A percentile compares a stretch with the other conserved stretches of the same genome.
Evolutionary conservation across 768 basidiomycete species (phyloP).

Genomic region (Saitozyma sp.): DNA sequence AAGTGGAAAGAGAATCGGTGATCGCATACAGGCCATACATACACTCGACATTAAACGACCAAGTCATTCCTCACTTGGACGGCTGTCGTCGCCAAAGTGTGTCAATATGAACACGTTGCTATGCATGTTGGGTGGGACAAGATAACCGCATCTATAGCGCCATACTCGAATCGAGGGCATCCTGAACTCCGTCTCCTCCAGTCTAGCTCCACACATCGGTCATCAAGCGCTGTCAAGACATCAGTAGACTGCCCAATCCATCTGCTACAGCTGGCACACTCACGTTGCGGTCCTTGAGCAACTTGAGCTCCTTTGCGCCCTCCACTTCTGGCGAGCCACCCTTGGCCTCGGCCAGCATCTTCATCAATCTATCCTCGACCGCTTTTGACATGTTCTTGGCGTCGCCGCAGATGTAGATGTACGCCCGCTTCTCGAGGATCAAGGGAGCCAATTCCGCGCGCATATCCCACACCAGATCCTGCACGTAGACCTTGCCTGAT

Average conservation of each 20-base stretch:
- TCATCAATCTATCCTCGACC: constrained; percentile 83
- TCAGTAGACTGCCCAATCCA: background rate
- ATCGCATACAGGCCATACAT: too few species aligned
- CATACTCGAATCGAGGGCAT: too few species aligned
- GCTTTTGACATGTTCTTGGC: constrained; percentile 94
- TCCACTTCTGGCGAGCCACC: constrained; percentile 84
- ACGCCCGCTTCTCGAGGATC: constrained; percentile 92
- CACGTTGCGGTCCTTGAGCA: constrained; percentile 74
- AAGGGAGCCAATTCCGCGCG: constrained; percentile 78
- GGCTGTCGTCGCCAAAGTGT: too few species aligned
- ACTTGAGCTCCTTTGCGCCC: constrained; percentile 85
- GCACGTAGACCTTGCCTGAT: constrained; percentile 91
- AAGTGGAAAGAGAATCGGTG: too few species aligned
- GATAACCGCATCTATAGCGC: too few species aligned
- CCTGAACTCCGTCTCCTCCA: too few species aligned
- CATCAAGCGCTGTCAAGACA: constrained; percentile 7
- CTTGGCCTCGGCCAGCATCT: constrained; percentile 81
- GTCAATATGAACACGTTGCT: too few species aligned
- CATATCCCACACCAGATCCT: constrained; percentile 90
- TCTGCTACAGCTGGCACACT: constrained; percentile 12
- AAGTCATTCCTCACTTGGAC: too few species aligned
- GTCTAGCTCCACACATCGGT: constrained; percentile 18
- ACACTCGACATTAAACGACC: too few species aligned
- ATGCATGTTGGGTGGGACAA: too few species aligned
- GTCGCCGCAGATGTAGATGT: constrained; percentile 95